Base-by-base conservation (phyloP, 352 stramenopile species). In the Phytophthora capsici region DNA sequence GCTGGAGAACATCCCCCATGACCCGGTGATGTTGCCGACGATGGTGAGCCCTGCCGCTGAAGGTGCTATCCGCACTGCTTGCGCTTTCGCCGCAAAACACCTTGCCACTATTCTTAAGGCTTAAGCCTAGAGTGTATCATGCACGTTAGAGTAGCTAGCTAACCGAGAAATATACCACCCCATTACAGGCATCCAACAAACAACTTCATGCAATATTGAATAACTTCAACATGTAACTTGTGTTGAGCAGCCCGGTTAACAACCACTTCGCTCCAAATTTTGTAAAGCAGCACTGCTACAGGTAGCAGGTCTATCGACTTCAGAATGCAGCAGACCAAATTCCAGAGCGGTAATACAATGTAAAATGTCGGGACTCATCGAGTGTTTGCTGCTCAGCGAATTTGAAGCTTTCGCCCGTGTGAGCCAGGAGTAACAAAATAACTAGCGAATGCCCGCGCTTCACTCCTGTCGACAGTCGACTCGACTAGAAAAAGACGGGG, bases 1-100 rank as follows among this genome's bases (percentile, higher is more conserved):
- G 41, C 54, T 73, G 17, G 57, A 71, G 38, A 64, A 70, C 43
- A 76, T 76, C 36, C 47, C 55, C 32, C 68, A 76, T 25, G 56
- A 57, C 45, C n/a, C 46, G 13, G 46, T 63, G n/a, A 63, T 56
- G 56, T 25, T 63, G n/a, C 68, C 68, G 22, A 63, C 62, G 6
- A 40, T 57, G n/a, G 54, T 76, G 17, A 56, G 68, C 25, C 69
- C 65, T 28, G 62, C 57, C 22, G 45, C 65, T 25, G 66, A 73
- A 36, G 59, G 54, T 28, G 58, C 53, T 4, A 66, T 73, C 28
- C 40, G 41, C 28, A 63, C 53, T 37, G 50, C 43, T 20, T 66
- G 56, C 30, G 58, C 55, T 32, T 73, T 73, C 20, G 65, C 57
- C 23, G 65, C 65, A 6, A 65, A 69, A 49, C 38, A 65, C 14